A percentile compares a stretch with the other conserved stretches of the same genome.
These are phyloP conservation scores for Thielaviopsis punctulata DNA, from an alignment of 2,329 filamentous ascomycete species.

Conservation along the genomic window DNA sequence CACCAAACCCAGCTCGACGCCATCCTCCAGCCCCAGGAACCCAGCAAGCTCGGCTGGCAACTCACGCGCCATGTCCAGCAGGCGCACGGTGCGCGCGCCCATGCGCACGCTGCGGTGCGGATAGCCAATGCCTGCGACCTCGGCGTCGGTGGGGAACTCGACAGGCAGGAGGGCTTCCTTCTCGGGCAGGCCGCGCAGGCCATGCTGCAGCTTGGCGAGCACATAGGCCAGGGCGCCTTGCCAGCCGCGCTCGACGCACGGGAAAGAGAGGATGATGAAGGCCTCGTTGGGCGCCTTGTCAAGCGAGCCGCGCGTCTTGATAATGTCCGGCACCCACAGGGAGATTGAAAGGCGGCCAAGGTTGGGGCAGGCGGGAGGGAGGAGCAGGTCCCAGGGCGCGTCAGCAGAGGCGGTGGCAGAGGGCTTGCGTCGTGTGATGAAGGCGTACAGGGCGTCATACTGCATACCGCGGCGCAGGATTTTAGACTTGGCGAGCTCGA, in stretches of 20 bases:
- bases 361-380: slow-evolving; percentile 5
- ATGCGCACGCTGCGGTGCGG: slow-evolving; percentile 42
- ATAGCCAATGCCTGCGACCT: slow-evolving; percentile 43
- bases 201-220: slow-evolving; percentile 34
- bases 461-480: slow-evolving; percentile 54
- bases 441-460: slow-evolving; percentile 68
- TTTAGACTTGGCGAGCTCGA: slow-evolving; percentile 50
- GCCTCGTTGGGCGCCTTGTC: slow-evolving; percentile 24
- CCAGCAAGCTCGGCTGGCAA: slow-evolving; percentile 43
- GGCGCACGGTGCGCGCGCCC: slow-evolving; percentile 40
- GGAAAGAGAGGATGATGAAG: slow-evolving; percentile 51
- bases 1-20: slow-evolving; percentile 44
- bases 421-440: slow-evolving; percentile 45
- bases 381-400: slow-evolving; percentile 2
- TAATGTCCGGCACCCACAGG: slow-evolving; percentile 51
- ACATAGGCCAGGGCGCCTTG: slow-evolving; percentile 29
- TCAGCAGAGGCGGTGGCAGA: slow-evolving; percentile 22
- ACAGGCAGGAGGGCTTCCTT: slow-evolving; percentile 51
- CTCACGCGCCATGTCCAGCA: slow-evolving; percentile 40
- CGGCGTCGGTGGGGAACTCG: slow-evolving; percentile 36
- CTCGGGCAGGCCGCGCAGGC: slow-evolving; percentile 34
- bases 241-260: slow-evolving; percentile 29
- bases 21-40: slow-evolving; percentile 48
- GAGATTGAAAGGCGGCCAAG: slow-evolving; percentile 53
- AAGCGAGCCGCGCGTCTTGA: slow-evolving; percentile 32